A percentile compares a stretch with the other conserved stretches of the same genome.
Conservation (phyloP, 441 rosid species). For the Gossypium schwendimanii region DNA sequence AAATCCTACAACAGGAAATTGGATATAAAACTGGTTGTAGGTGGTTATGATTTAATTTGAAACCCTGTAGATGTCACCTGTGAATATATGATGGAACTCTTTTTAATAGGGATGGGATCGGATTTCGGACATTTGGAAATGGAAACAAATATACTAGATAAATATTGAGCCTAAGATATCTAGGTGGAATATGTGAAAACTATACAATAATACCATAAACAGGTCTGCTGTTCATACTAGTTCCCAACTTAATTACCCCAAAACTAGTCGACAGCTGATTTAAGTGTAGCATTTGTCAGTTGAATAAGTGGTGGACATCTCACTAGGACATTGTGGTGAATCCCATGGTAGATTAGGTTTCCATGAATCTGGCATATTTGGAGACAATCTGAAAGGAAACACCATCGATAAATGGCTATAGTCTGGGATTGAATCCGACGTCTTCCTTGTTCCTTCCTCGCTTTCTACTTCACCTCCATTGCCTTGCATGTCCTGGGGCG, state of each 20-base stretch:
- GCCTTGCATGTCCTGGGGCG: constrained; percentile 35
- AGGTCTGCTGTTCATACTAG: constrained; percentile 3
- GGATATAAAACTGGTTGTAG: background rate
- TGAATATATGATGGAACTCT: too few species aligned
- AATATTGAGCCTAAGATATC: background rate
- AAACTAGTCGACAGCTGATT: constrained; percentile 3
- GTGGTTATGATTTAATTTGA: background rate
- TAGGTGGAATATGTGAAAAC: constrained; percentile 20
- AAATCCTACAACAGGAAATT: background rate
- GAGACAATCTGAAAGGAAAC: constrained; percentile 53
- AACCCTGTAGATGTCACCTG: too few species aligned
- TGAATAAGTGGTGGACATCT: constrained; percentile 50
- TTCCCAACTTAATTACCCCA: constrained; percentile 5
- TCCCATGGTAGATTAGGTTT: constrained; percentile 44
- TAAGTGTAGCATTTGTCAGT: constrained; percentile 51
- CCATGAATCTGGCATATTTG: constrained; percentile 28
- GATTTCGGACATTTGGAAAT: background rate
- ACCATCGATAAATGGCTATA: constrained; percentile 22
- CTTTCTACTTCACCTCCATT: constrained; percentile 17
- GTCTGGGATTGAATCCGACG: constrained; percentile 7
- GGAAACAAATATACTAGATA: background rate
- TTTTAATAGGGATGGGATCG: too few species aligned
- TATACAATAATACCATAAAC: constrained; percentile 26
- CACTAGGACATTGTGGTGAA: constrained; percentile 46
- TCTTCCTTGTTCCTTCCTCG: constrained; percentile 26